Percentiles rank a stretch among this genome's conserved stretches.
Conservation (phyloP, 2,329 filamentous ascomycete species). For the Calonectria ilicicola region DNA sequence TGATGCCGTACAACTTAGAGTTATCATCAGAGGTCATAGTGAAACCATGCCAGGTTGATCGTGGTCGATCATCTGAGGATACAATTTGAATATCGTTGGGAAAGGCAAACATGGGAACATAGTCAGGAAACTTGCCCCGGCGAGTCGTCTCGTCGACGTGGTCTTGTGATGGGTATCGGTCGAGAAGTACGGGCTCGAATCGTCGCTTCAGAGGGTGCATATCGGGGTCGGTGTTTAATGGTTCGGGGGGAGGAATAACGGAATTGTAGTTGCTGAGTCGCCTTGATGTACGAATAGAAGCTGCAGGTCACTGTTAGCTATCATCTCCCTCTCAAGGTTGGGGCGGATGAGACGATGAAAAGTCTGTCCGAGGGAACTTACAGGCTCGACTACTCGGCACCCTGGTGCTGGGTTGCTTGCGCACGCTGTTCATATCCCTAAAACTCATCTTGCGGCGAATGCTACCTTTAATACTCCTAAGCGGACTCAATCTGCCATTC, state of each 20-base stretch:
- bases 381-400: constrained; percentile 62
- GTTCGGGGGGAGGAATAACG: constrained; percentile 93
- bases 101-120: constrained; percentile 99
- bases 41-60: constrained; percentile 99
- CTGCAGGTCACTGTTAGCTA: constrained; percentile 52
- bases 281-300: constrained; percentile 81
- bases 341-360: not conserved
- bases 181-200: constrained; percentile 95
- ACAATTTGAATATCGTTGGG: constrained; percentile 98
- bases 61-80: constrained; percentile 91
- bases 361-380: constrained; percentile 43
- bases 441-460: constrained; percentile 93
- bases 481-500: constrained; percentile 65
- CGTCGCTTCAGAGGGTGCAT: constrained; percentile 96
- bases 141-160: constrained; percentile 83
- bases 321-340: not conserved
- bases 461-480: constrained; percentile 79
- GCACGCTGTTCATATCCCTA: constrained; percentile 94
- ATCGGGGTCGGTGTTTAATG: constrained; percentile 86
- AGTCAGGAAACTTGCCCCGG: constrained; percentile 92
- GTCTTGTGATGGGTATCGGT: constrained; percentile 89
- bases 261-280: constrained; percentile 98
- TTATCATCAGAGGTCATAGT: constrained; percentile 97
- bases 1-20: constrained; percentile 91
- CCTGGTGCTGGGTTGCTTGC: constrained; percentile 84